phyloP scores from a whole-genome alignment of 2,329 filamentous ascomycete genomes.

The Exophiala sp. region DNA sequence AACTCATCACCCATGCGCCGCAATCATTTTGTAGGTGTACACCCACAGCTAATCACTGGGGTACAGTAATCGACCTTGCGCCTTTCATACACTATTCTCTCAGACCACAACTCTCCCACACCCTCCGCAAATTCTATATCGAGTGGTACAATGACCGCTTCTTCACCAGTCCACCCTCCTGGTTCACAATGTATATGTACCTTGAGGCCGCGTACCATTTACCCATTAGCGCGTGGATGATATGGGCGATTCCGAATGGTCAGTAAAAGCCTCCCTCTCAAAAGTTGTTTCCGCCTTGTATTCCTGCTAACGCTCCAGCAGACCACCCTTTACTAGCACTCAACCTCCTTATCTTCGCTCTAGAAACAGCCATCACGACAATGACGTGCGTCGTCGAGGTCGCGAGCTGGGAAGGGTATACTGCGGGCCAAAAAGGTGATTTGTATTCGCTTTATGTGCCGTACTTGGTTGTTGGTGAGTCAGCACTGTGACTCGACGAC shows the following conservation, averaged over 20 bases:
- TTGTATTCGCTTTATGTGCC: slow-evolving; percentile 55
- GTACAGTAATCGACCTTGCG: slow-evolving; percentile 57
- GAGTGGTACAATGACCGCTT: slow-evolving; percentile 61
- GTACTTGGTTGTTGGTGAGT: slow-evolving; percentile 55
- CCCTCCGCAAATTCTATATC: slow-evolving; percentile 57
- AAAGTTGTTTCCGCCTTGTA: neutral
- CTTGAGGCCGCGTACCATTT: slow-evolving; percentile 61
- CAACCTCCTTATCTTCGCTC: slow-evolving; percentile 57
- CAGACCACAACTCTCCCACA: slow-evolving; percentile 47
- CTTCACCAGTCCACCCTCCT: slow-evolving; percentile 56
- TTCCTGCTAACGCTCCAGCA: slow-evolving; percentile 26
- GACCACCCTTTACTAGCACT: slow-evolving; percentile 58
- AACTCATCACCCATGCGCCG: no score
- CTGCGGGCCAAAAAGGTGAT: slow-evolving; percentile 45
- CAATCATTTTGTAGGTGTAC: neutral
- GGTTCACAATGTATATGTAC: slow-evolving; percentile 57
- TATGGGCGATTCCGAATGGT: slow-evolving; percentile 54
- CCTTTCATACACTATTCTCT: slow-evolving; percentile 55
- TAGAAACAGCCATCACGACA: slow-evolving; percentile 61
- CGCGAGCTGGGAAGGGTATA: slow-evolving; percentile 52
- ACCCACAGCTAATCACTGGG: neutral
- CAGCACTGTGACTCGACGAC: neutral
- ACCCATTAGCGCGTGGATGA: slow-evolving; percentile 58
- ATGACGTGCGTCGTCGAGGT: slow-evolving; percentile 61
- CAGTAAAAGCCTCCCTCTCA: slow-evolving; percentile 5